These are phyloP conservation scores for Chimonanthus salicifolius DNA, from an alignment of 164 flowering plant species.

Conservation along the genomic window DNA sequence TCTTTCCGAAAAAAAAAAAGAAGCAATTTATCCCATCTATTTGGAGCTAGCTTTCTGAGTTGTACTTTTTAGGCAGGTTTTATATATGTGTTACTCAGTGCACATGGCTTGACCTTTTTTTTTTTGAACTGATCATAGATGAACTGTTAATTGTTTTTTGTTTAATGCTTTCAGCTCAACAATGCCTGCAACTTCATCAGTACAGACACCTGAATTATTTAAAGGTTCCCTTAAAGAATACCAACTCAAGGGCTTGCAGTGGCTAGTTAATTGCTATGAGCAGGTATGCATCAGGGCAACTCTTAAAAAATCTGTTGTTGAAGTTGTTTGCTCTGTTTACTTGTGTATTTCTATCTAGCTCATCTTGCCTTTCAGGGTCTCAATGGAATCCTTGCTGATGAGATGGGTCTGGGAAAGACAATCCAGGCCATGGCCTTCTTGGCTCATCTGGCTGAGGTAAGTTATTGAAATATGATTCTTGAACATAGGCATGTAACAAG, in stretches of 20 bases:
- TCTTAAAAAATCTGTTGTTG: slow-evolving; percentile 2
- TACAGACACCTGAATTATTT: slow-evolving; percentile 84
- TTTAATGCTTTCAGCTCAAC: slow-evolving; percentile 62
- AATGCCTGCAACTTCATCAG: slow-evolving; percentile 91
- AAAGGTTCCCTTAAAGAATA: slow-evolving; percentile 91
- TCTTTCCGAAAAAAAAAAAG: too few species aligned
- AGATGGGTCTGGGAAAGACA: slow-evolving; percentile 99
- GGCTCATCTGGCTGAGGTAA: slow-evolving; percentile 98
- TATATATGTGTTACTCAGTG: too few species aligned
- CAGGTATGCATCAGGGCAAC: slow-evolving; percentile 43
- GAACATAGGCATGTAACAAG: too few species aligned
- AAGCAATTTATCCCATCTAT: too few species aligned
- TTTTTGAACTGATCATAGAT: too few species aligned
- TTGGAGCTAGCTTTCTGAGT: too few species aligned
- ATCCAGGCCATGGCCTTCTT: slow-evolving; percentile 98
- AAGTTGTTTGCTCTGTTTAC: background rate
- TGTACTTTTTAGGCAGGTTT: too few species aligned
- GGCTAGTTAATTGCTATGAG: slow-evolving; percentile 99
- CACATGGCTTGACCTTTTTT: too few species aligned
- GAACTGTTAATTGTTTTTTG: too few species aligned
- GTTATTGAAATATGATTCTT: background rate
- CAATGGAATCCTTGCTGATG: slow-evolving; percentile 99
- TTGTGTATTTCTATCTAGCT: background rate
- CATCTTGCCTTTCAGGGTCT: slow-evolving; percentile 55
- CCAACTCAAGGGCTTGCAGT: slow-evolving; percentile 94